Base-by-base conservation (phyloP, 176 grass and related monocot genomes). In the Lolium multiflorum region DNA sequence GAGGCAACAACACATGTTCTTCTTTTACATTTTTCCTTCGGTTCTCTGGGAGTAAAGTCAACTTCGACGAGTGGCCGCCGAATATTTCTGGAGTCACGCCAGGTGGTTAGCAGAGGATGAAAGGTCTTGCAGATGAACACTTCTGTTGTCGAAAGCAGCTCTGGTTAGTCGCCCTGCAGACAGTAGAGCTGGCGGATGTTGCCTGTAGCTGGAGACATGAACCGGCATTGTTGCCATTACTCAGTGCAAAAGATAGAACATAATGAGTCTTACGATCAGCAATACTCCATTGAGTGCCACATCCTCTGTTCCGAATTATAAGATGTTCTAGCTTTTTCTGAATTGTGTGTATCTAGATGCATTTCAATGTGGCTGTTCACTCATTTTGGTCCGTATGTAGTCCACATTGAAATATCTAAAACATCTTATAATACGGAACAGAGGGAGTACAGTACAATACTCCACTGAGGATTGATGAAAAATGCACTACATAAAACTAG, bases 151-250 rank as follows among this genome's bases (percentile, higher is more conserved):
- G 44, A 68, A 16, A 12, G 52, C 61, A 60, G 37, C 12, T 2
- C 15, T 20, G 70, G 38, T 98, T 89, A 98, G 75, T 98, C 91
- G 9, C 88, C 88, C 84, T 98, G 96, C 73, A 98, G 92, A 83
- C 96, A 96, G 91, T 98, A 98, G 20, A 98, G 90, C 91, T 96
- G 96, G 65, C 93, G 96, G 64, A 98, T 92, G 78, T 98, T 98
- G 55, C 96, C 93, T 0, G 96, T 96, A 82, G 93, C 96, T 98
- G 90, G 60, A 76, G 80, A 81, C 49, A 89, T 66, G 48, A 81
- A 76, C 43, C 11, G 49, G 9, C n/a, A 90, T 38, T 71, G 21
- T 24, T 82, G 81, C 38, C 17, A 75, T 85, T 78, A 83, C 6
- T 56, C 16, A 84, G 46, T 75, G 57, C 24, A 74, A 3, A 20